Conservation (phyloP, 2,329 filamentous ascomycete species). For the Ascosphaera acerosa region DNA sequence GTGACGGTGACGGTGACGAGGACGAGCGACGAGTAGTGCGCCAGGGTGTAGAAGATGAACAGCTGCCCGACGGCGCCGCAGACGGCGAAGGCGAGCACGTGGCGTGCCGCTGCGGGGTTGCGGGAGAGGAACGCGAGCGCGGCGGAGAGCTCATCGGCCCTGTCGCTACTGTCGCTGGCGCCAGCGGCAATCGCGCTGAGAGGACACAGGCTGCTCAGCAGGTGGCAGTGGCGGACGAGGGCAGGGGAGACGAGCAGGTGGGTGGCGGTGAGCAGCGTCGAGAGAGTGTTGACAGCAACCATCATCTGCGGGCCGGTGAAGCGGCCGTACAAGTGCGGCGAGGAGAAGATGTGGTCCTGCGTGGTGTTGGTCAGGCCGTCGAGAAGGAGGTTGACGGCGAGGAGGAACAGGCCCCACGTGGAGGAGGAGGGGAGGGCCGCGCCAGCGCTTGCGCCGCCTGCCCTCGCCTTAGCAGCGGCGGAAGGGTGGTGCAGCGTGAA, state of each 20-base stretch:
- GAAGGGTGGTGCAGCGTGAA: conserved; percentile 72
- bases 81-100: conserved; percentile 69
- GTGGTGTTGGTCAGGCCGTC: conserved; percentile 92
- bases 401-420: conserved; percentile 44
- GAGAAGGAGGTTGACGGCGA: conserved; percentile 76
- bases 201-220: conserved; percentile 42
- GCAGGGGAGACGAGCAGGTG: conserved; percentile 63
- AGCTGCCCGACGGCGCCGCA: conserved; percentile 87
- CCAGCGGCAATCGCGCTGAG: conserved; percentile 26
- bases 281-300: conserved; percentile 87
- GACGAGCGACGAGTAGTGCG: conserved; percentile 72
- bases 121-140: conserved; percentile 57
- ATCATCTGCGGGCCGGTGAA: conserved; percentile 97
- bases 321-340: conserved; percentile 36
- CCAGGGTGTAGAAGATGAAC: conserved; percentile 92
- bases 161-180: conserved; percentile 7
- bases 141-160: conserved; percentile 50
- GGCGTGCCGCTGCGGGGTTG: conserved; percentile 59
- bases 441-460: too few species aligned
- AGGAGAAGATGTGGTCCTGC: conserved; percentile 76
- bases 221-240: conserved; percentile 40
- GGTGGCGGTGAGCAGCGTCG: conserved; percentile 44
- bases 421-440: conserved; percentile 33
- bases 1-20: conserved; percentile 94
- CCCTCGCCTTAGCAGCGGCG: conserved; percentile 28